Evolutionary conservation across 2,329 filamentous ascomycete species (phyloP).

Genomic region (Periconia sp.): DNA sequence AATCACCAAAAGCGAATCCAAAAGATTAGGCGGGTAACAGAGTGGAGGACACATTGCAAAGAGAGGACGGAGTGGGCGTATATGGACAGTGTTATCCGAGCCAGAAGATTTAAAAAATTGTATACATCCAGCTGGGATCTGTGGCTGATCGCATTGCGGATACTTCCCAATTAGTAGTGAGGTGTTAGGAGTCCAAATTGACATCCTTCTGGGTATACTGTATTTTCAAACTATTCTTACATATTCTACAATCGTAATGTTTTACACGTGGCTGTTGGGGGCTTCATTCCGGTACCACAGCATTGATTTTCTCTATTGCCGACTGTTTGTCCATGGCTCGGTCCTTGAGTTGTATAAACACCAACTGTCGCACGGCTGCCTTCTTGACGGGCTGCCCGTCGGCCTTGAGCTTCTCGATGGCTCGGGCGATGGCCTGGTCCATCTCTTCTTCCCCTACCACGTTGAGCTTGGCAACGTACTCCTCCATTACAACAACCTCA

Average conservation of each 20-base stretch:
- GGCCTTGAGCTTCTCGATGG: background rate
- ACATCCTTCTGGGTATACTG: background rate
- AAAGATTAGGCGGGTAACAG: too few species aligned
- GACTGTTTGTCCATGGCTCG: background rate
- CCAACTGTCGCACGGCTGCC: background rate
- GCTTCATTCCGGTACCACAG: background rate
- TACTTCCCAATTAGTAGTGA: too few species aligned
- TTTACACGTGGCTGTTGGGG: background rate
- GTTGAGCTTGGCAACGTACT: conserved; percentile 64
- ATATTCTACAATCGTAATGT: background rate
- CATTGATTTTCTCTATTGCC: background rate
- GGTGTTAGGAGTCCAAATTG: background rate
- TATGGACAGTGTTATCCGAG: too few species aligned
- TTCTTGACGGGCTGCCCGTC: background rate
- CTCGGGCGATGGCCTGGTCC: conserved; percentile 18
- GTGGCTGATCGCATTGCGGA: too few species aligned
- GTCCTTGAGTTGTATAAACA: background rate
- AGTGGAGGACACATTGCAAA: too few species aligned
- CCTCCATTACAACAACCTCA: conserved; percentile 66
- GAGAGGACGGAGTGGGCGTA: too few species aligned
- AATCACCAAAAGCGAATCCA: too few species aligned
- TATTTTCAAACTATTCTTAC: background rate
- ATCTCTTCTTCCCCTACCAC: conserved; percentile 63
- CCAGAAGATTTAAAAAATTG: too few species aligned
- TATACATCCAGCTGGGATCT: too few species aligned